A percentile compares a stretch with the other conserved stretches of the same genome.
Conservation (phyloP, 2,329 filamentous ascomycete genomes). For the Harringtonia aguacate region DNA sequence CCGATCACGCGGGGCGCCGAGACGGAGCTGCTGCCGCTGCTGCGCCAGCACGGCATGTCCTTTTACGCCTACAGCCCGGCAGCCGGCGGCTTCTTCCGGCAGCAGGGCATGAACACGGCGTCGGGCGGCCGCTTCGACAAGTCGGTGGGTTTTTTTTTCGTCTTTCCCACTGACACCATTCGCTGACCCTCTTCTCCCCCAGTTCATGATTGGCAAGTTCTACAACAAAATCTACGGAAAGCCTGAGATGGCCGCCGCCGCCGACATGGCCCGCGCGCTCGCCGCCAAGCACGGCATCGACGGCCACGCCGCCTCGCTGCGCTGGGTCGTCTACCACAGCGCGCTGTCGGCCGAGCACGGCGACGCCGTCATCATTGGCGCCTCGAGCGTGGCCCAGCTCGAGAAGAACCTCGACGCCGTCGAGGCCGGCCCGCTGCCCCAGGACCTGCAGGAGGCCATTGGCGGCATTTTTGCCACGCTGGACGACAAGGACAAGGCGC, state of each 20-base stretch:
- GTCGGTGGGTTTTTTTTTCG: constrained; percentile 10
- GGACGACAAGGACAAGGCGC: constrained; percentile 2
- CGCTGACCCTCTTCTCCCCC: neutral
- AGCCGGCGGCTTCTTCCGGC: neutral
- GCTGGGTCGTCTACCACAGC: constrained; percentile 28
- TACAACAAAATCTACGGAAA: constrained; percentile 18
- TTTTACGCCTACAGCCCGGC: constrained; percentile 24
- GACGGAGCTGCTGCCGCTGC: constrained; percentile 21
- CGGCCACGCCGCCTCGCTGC: constrained; percentile 27
- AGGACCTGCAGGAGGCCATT: constrained; percentile 17
- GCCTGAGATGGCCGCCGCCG: constrained; percentile 16
- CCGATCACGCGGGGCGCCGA: constrained; percentile 25
- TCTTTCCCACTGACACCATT: too few relatives aligned
- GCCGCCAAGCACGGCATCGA: constrained; percentile 23
- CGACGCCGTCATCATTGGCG: constrained; percentile 25
- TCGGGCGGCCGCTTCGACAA: constrained; percentile 15
- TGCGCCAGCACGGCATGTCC: constrained; percentile 21
- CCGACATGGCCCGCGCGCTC: constrained; percentile 15
- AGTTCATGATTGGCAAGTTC: constrained; percentile 11
- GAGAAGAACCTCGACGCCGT: constrained; percentile 22
- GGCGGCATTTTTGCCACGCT: neutral
- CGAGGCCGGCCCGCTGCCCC: constrained; percentile 27
- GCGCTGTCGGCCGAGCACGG: constrained; percentile 19
- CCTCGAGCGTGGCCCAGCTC: constrained; percentile 22
- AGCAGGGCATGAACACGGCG: neutral